Evolutionary conservation across 2,329 filamentous ascomycete species (phyloP), one percentile per base, ranked within the genome.

Genomic region (Scolecobasidium constrictum): DNA sequence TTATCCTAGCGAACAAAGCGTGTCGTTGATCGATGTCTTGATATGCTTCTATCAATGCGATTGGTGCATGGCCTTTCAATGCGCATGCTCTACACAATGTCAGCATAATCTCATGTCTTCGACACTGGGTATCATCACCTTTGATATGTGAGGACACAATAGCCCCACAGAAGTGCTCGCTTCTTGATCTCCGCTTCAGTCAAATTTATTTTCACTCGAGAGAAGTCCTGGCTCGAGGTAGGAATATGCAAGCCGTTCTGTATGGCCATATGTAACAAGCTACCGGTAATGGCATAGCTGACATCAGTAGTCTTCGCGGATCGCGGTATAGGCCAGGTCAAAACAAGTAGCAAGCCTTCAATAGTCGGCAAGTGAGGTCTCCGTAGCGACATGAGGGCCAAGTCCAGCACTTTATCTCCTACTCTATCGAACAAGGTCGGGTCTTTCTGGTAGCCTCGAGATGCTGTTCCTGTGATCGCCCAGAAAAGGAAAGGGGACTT

Each of bases 171-270:
- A 31, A 64, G 60, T 0, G 62, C 58, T 1, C 61, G 57, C 21
- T 56, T 56, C 23, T 50, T 49, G 26, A 64, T 54, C 34, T 65
- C 62, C 3, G 51, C 49, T 26, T 46, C 44, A 11, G 40, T 42
- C 5, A 46, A 17, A 18, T 43, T 38, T 15, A 46, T 26, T 31
- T 56, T 61, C 12, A 54, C 52, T 28, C 56, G 57, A 9, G 56
- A 58, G 40, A 65, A 66, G 20, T 66, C 63, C 41, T 66, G 62
- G 42, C 59, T 62, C 3, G 62, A 61, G 49, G 63, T 57, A 0
- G 63, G 63, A 5, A 65, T 59, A 45, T 66, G 63, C 5, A 65
- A 48, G 1, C 63, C 63, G 38, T 65, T 59, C 46, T 63, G 60
- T 59, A 65, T 66, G 11, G 62, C 62, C 37, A 63, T 54, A 38